Evolutionary conservation across 2,329 filamentous ascomycete species (phyloP), one percentile per base, ranked within the genome.

Genomic region (Microdochium trichocladiopsis): DNA sequence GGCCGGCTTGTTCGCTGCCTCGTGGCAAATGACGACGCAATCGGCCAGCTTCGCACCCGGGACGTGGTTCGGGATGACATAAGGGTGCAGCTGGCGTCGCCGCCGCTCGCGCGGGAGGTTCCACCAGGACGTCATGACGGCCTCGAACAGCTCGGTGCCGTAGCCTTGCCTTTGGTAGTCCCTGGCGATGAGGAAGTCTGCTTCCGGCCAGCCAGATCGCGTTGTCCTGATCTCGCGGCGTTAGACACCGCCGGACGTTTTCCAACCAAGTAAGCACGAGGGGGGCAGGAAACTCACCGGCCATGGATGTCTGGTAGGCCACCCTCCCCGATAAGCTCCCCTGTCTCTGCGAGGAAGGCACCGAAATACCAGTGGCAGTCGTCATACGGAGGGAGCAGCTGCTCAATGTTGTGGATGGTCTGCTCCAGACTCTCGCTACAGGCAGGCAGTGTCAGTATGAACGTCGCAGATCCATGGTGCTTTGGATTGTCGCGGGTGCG

Each of bases 261-360:
- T n/a, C n/a, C n/a, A n/a, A n/a, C n/a, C n/a, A n/a, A n/a, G n/a
- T n/a, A n/a, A n/a, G 10, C 5, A 41, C n/a, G 10, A 41, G 36
- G 11, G 10, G n/a, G 11, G n/a, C 11, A 6, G n/a, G n/a, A 16
- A 8, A 22, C 41, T 23, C 11, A 45, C 41, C 41, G n/a, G n/a
- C 41, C 41, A 12, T 45, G 14, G 18, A 45, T 45, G 18, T 45
- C 50, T 1, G 52, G 47, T 1, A 66, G 52, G 6, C 64, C 64
- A 41, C 59, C 60, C 51, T 66, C 63, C 24, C 64, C 64, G 10
- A 67, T 59, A 6, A 65, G 51, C 52, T 62, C 61, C 2, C 60
- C 62, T 2, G 60, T 62, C 1, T 52, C 56, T 10, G 55, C 53
- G 3, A 62, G 50, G 49, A 66, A 65, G 2, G 59, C 56, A 2